Conservation (phyloP, 257 asterid genomes). For the Gentiana straminea region DNA sequence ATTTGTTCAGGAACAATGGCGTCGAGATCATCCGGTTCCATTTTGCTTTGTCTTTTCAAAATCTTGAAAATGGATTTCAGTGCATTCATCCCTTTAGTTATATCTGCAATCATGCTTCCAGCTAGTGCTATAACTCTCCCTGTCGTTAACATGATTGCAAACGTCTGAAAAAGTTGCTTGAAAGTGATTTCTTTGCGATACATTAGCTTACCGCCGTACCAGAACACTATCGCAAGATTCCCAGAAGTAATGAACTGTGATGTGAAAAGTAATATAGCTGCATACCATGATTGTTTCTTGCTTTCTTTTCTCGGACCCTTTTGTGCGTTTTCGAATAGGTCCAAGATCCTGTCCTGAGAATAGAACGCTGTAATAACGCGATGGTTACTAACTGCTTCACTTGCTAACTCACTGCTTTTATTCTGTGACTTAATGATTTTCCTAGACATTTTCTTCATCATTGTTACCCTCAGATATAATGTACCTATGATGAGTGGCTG, state of each 20-base stretch:
- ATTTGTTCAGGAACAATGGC: conserved; percentile 10
- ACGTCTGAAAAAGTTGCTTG: conserved; percentile 27
- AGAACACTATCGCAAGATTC: conserved; percentile 29
- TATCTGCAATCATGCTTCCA: conserved; percentile 37
- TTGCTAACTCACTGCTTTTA: conserved; percentile 44
- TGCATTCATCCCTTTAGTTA: conserved; percentile 33
- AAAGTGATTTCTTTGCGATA: conserved; percentile 14
- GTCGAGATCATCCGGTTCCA: conserved; percentile 19
- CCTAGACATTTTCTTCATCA: conserved; percentile 33
- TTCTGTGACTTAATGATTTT: conserved; percentile 33
- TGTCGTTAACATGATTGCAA: conserved; percentile 32
- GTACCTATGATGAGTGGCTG: conserved; percentile 34
- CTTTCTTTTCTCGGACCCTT: conserved; percentile 28
- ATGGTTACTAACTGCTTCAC: conserved; percentile 40
- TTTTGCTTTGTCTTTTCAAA: conserved; percentile 30
- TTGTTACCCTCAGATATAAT: conserved; percentile 23
- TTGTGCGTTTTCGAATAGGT: conserved; percentile 26
- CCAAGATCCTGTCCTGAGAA: conserved; percentile 24
- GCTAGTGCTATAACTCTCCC: conserved; percentile 38
- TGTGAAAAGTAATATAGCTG: conserved; percentile 28
- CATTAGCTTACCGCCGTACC: conserved; percentile 44
- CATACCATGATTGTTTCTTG: conserved; percentile 41
- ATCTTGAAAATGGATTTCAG: conserved; percentile 27
- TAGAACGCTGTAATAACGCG: conserved; percentile 38
- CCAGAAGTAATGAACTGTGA: conserved; percentile 30